Evolutionary conservation across 108 stramenopile genomes (phyloP), one percentile per base, ranked within the genome.

Genomic region (Epipyxis sp.): DNA sequence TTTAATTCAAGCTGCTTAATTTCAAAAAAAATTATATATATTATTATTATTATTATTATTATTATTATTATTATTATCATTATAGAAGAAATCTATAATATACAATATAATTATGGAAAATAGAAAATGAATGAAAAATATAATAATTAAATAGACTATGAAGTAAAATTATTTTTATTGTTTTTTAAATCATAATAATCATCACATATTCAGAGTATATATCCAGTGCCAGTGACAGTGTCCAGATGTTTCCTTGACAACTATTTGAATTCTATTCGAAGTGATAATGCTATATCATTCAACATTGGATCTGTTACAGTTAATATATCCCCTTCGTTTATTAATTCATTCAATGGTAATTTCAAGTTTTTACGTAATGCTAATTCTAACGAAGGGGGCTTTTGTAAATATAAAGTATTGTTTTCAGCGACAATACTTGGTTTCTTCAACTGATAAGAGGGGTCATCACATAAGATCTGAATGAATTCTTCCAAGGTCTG

Each of bases 371-470:
- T 69, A 45, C 88, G 86, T 1, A 94, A 96, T 39, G 90, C 89
- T 69, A 84, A 82, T 65, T 95, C 91, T 77, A 98, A 81, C 16
- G 92, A 88, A 34, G 86, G 87, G 0, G 97, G 95, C 62, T 92
- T 94, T 59, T 88, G 91, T 93, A 96, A 95, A 87, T 95, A 98
- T 78, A 98, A 68, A 0, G 92, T 91, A 68, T 88, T 90, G 10
- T 78, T 74, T 6, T 88, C 82, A 1, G 86, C 81, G 1, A 92
- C 92, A 68, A 95, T 76, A 69, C 92, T 93, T 0, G 97, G 95
- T 27, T 90, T 81, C 59, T 92, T 89, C n/a, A 98, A 83, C 3
- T 93, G 85, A 54, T 92, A 84, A 54, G 90, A 87, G 1, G 92
- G 86, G 1, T 93, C 90, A 10, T 59, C 32, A 37, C 79, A 77